Evolutionary conservation across 2,329 filamentous ascomycete species (phyloP).

Genomic region (Colletotrichum sp.): DNA sequence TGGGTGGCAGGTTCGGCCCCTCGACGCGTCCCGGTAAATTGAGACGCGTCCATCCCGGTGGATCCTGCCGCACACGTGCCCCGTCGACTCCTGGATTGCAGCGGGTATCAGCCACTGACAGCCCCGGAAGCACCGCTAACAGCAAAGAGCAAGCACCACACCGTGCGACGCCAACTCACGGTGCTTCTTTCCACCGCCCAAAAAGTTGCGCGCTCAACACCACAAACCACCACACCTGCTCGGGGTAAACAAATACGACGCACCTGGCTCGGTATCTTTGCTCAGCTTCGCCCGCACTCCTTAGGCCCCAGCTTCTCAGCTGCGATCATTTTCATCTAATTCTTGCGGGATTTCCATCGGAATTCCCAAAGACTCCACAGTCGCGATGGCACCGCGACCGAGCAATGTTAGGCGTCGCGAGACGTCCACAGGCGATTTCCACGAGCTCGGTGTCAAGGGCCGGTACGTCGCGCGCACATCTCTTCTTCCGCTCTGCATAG

Average conservation of each 20-base stretch:
- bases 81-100: not conserved
- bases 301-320: not conserved
- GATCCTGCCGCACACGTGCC: not conserved
- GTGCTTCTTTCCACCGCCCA: not conserved
- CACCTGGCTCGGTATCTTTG: not conserved
- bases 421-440: constrained; percentile 44
- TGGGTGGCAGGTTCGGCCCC: constrained; percentile 5
- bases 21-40: constrained; percentile 25
- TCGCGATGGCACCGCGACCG: constrained; percentile 16
- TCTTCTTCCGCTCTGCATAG: not conserved
- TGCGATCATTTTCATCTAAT: not conserved
- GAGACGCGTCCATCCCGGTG: constrained; percentile 20
- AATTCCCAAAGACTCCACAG: not conserved
- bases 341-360: not conserved
- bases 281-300: not conserved
- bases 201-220: constrained; percentile 7
- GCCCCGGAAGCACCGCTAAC: not conserved
- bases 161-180: not conserved
- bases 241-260: constrained; percentile 4
- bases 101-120: constrained; percentile 6
- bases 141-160: not conserved
- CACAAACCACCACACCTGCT: not conserved
- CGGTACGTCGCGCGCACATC: constrained; percentile 40
- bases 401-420: constrained; percentile 21
- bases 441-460: constrained; percentile 54